Evolutionary conservation across 805 yeast species (phyloP).

Genomic region (Kuraishia floccosa): DNA sequence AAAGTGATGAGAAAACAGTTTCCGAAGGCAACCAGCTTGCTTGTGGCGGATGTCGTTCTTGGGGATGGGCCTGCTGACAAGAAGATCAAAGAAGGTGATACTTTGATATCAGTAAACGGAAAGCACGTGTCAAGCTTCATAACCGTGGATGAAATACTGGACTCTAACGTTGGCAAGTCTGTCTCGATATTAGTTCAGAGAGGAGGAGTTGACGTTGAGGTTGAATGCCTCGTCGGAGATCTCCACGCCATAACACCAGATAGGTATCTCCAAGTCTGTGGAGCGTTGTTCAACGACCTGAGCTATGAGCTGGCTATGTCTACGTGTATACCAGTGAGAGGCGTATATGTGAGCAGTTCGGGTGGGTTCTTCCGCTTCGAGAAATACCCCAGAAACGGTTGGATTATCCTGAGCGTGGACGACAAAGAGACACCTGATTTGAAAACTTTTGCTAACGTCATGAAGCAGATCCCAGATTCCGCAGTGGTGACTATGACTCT

Average conservation of each 20-base stretch:
- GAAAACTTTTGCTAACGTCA: conserved; percentile 66
- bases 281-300: conserved; percentile 77
- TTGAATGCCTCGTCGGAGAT: conserved; percentile 52
- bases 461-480: conserved; percentile 68
- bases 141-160: conserved; percentile 75
- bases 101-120: conserved; percentile 63
- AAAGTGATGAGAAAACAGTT: conserved; percentile 51
- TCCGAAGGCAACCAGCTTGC: conserved; percentile 68
- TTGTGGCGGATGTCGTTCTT: conserved; percentile 72
- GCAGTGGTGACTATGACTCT: conserved; percentile 58
- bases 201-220: conserved; percentile 50
- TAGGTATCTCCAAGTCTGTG: conserved; percentile 71
- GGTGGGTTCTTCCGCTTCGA: conserved; percentile 64
- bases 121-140: conserved; percentile 56
- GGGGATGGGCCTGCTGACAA: conserved; percentile 82
- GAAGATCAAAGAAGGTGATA: conserved; percentile 74
- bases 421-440: conserved; percentile 64
- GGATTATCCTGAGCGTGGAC: conserved; percentile 74
- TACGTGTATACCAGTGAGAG: conserved; percentile 73
- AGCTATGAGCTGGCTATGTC: conserved; percentile 85
- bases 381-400: conserved; percentile 52
- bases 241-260: conserved; percentile 77
- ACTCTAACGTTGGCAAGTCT: conserved; percentile 49
- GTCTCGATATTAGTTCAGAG: conserved; percentile 56
- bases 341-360: conserved; percentile 72